Base-by-base conservation (phyloP, 106 monocot genomes). In the Platanthera zijinensis region DNA sequence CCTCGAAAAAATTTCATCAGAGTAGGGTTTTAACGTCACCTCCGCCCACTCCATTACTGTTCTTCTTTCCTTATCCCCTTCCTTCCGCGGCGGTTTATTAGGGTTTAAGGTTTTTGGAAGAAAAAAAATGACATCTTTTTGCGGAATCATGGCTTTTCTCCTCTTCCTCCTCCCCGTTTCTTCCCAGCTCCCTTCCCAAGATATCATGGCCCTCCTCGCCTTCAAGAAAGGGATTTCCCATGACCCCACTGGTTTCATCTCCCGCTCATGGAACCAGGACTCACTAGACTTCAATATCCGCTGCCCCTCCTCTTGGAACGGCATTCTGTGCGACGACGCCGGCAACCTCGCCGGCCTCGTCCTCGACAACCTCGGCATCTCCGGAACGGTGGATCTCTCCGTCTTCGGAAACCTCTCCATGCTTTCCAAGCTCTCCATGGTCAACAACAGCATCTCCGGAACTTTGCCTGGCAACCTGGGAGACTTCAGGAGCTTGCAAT, bases 281-380 rank as follows among this genome's bases (percentile, higher is more conserved):
- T 91, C 97, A 5, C 81, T 97, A 49, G 94, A 97, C 59, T 94
- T 88, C 84, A 86, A 94, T 64, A 94, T 94, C 73, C 94, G 97
- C 84, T 97, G 97, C 84, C 97, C 97, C 3, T 83, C 94, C 0
- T 94, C 94, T 3, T 97, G 97, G 97, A 97, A 94, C 39, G 97
- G 97, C 57, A 85, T 97, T 56, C 85, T 97, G n/a, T 97, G 97
- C 74, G 85, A 76, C 45, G 91, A 85, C 25, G 25, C 25, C 8
- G 91, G 71, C 8, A 79, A 80, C 25, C 88, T 97, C 15, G 93
- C 91, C 8, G 91, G 87, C 21, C 77, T 97, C 0, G 86, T 94
- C 5, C 86, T 97, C 12, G 91, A 97, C 48, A 82, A 78, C 66
- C 86, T 80, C 6, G 87, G 82, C 22, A 70, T 97, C 59, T 68